These are phyloP conservation scores for Proliferodiscus dingleyae DNA, from an alignment of 2,329 filamentous ascomycete species.

Conservation along the genomic window DNA sequence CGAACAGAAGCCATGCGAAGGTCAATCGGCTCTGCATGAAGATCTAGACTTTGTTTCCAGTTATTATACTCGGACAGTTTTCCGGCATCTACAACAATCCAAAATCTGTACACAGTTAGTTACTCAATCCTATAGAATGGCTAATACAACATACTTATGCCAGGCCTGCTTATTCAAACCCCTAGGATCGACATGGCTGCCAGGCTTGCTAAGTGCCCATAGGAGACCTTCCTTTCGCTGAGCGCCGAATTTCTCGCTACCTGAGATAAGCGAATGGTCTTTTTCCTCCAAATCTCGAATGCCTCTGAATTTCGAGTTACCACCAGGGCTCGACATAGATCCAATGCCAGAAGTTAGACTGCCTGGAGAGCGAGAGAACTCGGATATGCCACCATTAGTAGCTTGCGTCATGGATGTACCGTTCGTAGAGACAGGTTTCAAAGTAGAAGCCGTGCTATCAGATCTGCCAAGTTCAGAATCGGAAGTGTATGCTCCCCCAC, in stretches of 20 bases:
- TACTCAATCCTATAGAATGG: not conserved
- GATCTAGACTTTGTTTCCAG: slow-evolving; percentile 94
- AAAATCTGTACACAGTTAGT: slow-evolving; percentile 62
- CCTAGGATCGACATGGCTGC: slow-evolving; percentile 91
- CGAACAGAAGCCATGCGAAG: slow-evolving; percentile 94
- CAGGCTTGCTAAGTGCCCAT: slow-evolving; percentile 90
- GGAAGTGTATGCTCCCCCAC: slow-evolving; percentile 41
- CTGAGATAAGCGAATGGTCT: slow-evolving; percentile 50
- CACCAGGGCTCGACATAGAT: slow-evolving; percentile 45
- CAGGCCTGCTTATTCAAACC: slow-evolving; percentile 95
- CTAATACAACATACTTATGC: slow-evolving; percentile 73
- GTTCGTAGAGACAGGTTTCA: slow-evolving; percentile 48
- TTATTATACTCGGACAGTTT: slow-evolving; percentile 98
- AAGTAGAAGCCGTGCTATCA: slow-evolving; percentile 68
- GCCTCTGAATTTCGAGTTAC: slow-evolving; percentile 71
- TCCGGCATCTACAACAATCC: slow-evolving; percentile 96
- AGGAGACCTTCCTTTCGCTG: slow-evolving; percentile 89
- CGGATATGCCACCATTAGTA: slow-evolving; percentile 23
- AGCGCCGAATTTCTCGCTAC: slow-evolving; percentile 54
- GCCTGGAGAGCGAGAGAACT: slow-evolving; percentile 50
- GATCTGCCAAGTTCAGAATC: slow-evolving; percentile 68
- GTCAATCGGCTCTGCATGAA: slow-evolving; percentile 98
- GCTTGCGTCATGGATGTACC: slow-evolving; percentile 30
- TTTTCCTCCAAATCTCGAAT: slow-evolving; percentile 89
- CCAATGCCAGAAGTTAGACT: slow-evolving; percentile 41